Base-by-base conservation (phyloP, 2,329 filamentous ascomycete species). In the Davidsoniella virescens region DNA sequence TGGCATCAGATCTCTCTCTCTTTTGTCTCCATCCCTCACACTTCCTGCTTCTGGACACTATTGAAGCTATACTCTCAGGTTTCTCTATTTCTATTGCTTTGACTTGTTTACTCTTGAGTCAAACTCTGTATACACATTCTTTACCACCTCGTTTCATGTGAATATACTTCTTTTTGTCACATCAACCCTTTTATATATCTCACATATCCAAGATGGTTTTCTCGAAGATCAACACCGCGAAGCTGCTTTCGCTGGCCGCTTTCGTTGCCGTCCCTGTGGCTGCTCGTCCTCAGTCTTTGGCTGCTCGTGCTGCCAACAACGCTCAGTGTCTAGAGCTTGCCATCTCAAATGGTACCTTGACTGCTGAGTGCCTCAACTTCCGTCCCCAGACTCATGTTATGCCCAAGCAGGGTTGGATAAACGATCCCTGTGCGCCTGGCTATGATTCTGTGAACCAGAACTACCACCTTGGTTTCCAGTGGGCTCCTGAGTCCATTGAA, bases 371-470 rank as follows among this genome's bases (percentile, higher is more conserved):
- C 47, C 51, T 52, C 26, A 46, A 47, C n/a, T 52, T 44, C 46
- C 51, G 57, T 57, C 67, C 67, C 3, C 61, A 59, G 53, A 62
- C 65, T n/a, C 67, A 69, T 47, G 60, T 70, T 1, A 60, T 68
- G 1, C 66, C 67, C 4, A 59, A 62, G 0, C 60, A 57, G 38
- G 65, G 66, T 5, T 61, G 66, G 44, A 65, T 68, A 40, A 67
- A 65, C 36, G 67, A 69, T 51, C 66, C 66, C 9, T 67, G 65
- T 51, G 67, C 66, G 63, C 67, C 69, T 53, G 69, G 68, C 56
- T 67, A 64, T 3, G 66, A 70, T 50, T 64, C 67, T 2, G 56
- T 60, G 20, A 69, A 67, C 2, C 64, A 66, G 1, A 59, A 67
- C 20, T 69, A 69, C 54, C 67, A 70, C 20, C 61, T 70, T 36